Percentiles rank a stretch among this genome's conserved stretches.
phyloP scores from a whole-genome alignment of 2,329 filamentous ascomycete genomes.

The Hymenoscyphus albidus region DNA sequence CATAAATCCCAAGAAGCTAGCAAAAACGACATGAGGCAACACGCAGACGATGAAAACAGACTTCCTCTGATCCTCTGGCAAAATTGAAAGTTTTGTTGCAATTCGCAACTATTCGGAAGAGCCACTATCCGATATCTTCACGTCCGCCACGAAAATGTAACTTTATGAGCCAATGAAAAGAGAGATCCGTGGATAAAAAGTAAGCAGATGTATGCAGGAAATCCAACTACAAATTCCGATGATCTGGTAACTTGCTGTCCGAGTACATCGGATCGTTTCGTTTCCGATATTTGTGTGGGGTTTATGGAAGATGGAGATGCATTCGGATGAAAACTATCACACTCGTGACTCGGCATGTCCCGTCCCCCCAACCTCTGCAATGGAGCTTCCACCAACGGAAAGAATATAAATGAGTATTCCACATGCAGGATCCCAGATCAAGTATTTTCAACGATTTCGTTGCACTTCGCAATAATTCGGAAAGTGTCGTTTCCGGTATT shows the following conservation, averaged over 20 bases:
- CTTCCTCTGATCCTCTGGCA: not conserved
- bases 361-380: not conserved
- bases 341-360: not conserved
- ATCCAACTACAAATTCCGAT: not conserved
- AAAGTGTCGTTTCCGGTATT: constrained; percentile 1
- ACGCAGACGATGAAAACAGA: not conserved
- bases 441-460: not conserved
- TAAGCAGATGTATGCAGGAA: not conserved
- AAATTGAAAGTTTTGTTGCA: not conserved
- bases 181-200: not conserved
- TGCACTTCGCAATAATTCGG: not conserved
- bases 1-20: too few species aligned
- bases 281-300: not conserved
- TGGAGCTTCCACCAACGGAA: not conserved
- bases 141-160: not conserved
- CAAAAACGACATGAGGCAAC: not conserved
- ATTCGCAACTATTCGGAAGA: not conserved
- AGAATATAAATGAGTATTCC: not conserved
- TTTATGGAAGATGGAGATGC: not conserved
- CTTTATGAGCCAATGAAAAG: not conserved
- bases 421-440: not conserved
- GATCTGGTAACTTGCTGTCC: not conserved
- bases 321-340: constrained; percentile 2
- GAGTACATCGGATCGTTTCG: constrained; percentile 3
- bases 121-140: not conserved